Conservation (phyloP, 176 grass and related monocot genomes). For the Oryza meridionalis region DNA sequence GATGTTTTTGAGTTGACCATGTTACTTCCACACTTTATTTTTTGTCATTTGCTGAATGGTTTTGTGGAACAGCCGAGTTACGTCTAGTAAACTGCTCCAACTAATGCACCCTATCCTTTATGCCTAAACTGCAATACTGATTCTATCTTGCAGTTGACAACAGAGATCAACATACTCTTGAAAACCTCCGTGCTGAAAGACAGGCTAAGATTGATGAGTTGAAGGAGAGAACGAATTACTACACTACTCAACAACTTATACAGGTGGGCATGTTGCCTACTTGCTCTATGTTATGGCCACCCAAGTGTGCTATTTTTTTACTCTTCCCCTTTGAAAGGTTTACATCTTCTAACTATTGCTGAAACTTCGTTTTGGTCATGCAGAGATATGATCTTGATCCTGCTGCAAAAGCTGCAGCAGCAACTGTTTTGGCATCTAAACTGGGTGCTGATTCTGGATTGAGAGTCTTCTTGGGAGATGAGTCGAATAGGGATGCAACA, state of each 20-base stretch:
- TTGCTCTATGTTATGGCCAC: neutral
- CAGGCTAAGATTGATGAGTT: constrained; percentile 87
- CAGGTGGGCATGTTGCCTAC: constrained; percentile 50
- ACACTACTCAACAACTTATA: constrained; percentile 91
- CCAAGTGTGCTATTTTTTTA: neutral
- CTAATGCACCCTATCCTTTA: neutral
- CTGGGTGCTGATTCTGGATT: constrained; percentile 81
- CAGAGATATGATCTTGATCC: constrained; percentile 98
- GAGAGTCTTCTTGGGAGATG: constrained; percentile 75
- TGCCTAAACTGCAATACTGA: constrained; percentile 25
- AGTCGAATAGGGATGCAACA: constrained; percentile 41
- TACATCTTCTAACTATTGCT: constrained; percentile 1
- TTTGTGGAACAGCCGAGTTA: neutral
- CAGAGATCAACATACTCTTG: constrained; percentile 77
- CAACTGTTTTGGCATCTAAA: constrained; percentile 91
- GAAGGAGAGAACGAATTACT: constrained; percentile 96
- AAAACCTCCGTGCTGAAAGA: constrained; percentile 84
- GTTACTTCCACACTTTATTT: neutral
- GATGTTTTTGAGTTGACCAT: neutral
- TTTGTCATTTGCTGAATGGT: neutral
- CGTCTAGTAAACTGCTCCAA: neutral
- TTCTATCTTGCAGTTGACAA: constrained; percentile 60
- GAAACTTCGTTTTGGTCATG: constrained; percentile 26
- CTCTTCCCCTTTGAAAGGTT: neutral
- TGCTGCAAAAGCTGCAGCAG: constrained; percentile 86